Percentiles rank a stretch among this genome's conserved stretches.
Conservation (phyloP, 2,329 filamentous ascomycete genomes). For the Penicillium digitatum region DNA sequence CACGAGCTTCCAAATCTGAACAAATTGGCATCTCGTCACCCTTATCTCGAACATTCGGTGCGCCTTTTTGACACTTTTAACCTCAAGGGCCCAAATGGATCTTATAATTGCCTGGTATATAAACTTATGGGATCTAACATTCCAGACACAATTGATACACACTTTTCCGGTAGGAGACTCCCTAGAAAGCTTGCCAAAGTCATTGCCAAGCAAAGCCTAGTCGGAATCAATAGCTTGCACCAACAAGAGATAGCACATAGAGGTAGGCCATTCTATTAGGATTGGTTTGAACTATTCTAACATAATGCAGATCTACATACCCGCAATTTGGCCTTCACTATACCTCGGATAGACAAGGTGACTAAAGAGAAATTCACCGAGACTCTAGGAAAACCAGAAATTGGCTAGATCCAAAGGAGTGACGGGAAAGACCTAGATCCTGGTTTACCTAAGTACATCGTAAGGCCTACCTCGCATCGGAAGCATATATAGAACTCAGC, state of each 20-base stretch:
- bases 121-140: conserved; percentile 43
- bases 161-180: conserved; percentile 35
- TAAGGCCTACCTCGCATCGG: conserved; percentile 17
- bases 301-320: conserved; percentile 25
- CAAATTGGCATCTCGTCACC: conserved; percentile 11
- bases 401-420: conserved; percentile 19
- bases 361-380: conserved; percentile 20
- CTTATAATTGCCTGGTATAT: conserved; percentile 45
- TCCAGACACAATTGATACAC: conserved; percentile 35
- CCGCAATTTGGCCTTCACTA: conserved; percentile 28
- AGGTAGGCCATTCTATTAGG: conserved; percentile 21
- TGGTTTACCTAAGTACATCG: conserved; percentile 26
- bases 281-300: conserved; percentile 6
- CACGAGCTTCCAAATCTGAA: conserved; percentile 16
- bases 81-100: conserved; percentile 44
- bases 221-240: conserved; percentile 40
- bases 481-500: conserved; percentile 12
- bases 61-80: conserved; percentile 39
- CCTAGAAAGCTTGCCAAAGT: conserved; percentile 42
- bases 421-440: conserved; percentile 23
- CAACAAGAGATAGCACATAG: conserved; percentile 41
- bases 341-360: conserved; percentile 14
- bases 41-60: conserved; percentile 31
- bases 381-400: conserved; percentile 26
- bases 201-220: conserved; percentile 41